Conservation (phyloP, 495 filamentous ascomycete species). For the Terfezia boudieri region DNA sequence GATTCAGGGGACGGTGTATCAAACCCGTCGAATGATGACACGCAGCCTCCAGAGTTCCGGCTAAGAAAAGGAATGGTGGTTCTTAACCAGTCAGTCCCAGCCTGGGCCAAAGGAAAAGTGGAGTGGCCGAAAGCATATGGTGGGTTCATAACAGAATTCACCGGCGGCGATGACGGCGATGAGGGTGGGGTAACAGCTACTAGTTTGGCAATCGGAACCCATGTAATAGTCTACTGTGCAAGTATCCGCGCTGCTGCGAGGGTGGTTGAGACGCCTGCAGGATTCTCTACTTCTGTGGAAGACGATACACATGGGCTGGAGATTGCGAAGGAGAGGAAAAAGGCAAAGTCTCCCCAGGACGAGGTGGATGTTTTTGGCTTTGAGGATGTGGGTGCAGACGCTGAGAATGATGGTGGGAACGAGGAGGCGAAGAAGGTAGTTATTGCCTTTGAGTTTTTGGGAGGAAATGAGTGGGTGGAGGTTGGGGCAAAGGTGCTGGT, state of each 20-base stretch:
- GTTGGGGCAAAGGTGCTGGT: slow-evolving; percentile 56
- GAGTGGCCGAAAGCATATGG: slow-evolving; percentile 23
- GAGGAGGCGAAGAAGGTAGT: slow-evolving; percentile 29
- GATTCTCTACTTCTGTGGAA: not conserved
- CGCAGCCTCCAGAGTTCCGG: slow-evolving; percentile 7
- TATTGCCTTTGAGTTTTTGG: slow-evolving; percentile 50
- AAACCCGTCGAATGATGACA: slow-evolving; percentile 13
- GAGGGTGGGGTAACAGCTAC: slow-evolving; percentile 13
- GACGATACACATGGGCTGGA: slow-evolving; percentile 5
- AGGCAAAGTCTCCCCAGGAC: not conserved
- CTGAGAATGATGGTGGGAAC: slow-evolving; percentile 21
- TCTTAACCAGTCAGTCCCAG: slow-evolving; percentile 46
- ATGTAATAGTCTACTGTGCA: slow-evolving; percentile 63
- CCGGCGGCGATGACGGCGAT: slow-evolving; percentile 12
- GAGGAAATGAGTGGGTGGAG: slow-evolving; percentile 68
- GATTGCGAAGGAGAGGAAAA: slow-evolving; percentile 15
- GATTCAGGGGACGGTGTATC: not conserved
- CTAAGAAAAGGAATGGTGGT: slow-evolving; percentile 32
- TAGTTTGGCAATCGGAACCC: slow-evolving; percentile 25
- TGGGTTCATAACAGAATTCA: slow-evolving; percentile 30
- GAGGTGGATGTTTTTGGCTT: slow-evolving; percentile 42
- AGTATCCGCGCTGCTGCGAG: slow-evolving; percentile 66
- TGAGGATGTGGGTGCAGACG: slow-evolving; percentile 30
- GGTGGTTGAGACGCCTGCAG: slow-evolving; percentile 22
- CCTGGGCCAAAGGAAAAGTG: slow-evolving; percentile 1